Base-by-base conservation (phyloP, 371 early-diverging fungal species). In the Mortierella sp. region DNA sequence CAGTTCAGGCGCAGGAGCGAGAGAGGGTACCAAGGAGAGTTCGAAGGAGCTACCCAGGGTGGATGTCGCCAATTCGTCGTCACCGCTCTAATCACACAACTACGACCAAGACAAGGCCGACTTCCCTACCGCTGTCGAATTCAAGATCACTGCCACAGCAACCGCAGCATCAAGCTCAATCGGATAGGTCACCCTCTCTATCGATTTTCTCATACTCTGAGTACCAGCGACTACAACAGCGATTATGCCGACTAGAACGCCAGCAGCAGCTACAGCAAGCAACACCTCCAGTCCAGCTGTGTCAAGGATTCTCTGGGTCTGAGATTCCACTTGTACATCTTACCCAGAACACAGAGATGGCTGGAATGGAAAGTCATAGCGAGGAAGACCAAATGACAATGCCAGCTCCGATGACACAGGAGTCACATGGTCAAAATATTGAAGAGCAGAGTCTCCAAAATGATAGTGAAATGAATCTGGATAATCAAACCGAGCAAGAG, bases 21-120 rank as follows among this genome's bases (percentile, higher is more conserved):
- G 47, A 19, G 19, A 47, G 6, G 1, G 19, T 22, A 17, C 53
- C 53, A 26, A 53, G 28, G 15, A 53, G 26, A 13, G 15, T 8
- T 53, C 8, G 26, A 26, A 53, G 26, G 28, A 53, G 28, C 9
- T 9, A 23, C 7, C 53, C 53, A 3, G 53, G 53, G 2, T 53
- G 53, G 53, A 53, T 26, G 26, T 53, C 53, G 9, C 53, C 53
- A 26, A 26, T 26, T 23, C 53, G 53, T 23, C 53, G 53, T 53
- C 22, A 17, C 3, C 53, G 53, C 53, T 53, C 53, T 22, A 47
- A 17, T 53, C 28, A 53, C 53, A 1, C 22, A 53, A 6, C 22
- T 47, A 6, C 7, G 22, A 7, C 17, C 9, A 53, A 26, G 17
- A 7, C 28, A 8, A 53, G 53, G 17, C 53, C 53, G 1, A 6